Evolutionary conservation across 306 rosid species (phyloP).

Genomic region (Echinosophora koreensis): DNA sequence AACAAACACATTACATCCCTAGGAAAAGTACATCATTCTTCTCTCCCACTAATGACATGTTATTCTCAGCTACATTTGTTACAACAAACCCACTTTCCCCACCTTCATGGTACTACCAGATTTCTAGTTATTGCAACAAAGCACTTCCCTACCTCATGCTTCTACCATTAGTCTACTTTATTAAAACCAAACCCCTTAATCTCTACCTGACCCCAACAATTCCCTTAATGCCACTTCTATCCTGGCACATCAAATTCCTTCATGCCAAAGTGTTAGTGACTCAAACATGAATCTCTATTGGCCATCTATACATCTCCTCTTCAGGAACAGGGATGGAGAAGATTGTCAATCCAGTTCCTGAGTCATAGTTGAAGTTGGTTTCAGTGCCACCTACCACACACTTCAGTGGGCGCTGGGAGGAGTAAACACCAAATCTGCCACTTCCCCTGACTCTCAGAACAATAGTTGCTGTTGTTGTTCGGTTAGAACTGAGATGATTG

Average conservation of each 20-base stretch:
- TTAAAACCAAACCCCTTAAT: background rate
- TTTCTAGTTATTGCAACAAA: conserved; percentile 4
- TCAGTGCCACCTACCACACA: conserved; percentile 60
- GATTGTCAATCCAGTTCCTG: conserved; percentile 65
- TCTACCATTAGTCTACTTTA: background rate
- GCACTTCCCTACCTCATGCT: background rate
- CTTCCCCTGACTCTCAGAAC: conserved; percentile 70
- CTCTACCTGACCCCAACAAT: background rate
- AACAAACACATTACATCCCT: conserved; percentile 15
- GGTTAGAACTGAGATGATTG: conserved; percentile 51
- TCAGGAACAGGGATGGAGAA: conserved; percentile 62
- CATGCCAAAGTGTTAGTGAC: conserved; percentile 1
- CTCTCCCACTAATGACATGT: conserved; percentile 8
- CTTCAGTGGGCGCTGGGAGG: conserved; percentile 67
- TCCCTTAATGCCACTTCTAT: conserved; percentile 1
- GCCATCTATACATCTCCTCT: conserved; percentile 76
- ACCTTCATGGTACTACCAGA: background rate
- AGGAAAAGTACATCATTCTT: background rate
- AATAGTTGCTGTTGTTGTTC: conserved; percentile 59
- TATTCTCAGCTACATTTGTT: conserved; percentile 35
- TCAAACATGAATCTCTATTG: conserved; percentile 70
- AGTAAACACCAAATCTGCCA: conserved; percentile 82
- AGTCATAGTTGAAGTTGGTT: conserved; percentile 58
- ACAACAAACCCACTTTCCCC: background rate
- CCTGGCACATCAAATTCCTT: conserved; percentile 23